Evolutionary conservation across 768 basidiomycete genomes (phyloP), one percentile per base, ranked within the genome.

Genomic region (Naganishia vishniacii): DNA sequence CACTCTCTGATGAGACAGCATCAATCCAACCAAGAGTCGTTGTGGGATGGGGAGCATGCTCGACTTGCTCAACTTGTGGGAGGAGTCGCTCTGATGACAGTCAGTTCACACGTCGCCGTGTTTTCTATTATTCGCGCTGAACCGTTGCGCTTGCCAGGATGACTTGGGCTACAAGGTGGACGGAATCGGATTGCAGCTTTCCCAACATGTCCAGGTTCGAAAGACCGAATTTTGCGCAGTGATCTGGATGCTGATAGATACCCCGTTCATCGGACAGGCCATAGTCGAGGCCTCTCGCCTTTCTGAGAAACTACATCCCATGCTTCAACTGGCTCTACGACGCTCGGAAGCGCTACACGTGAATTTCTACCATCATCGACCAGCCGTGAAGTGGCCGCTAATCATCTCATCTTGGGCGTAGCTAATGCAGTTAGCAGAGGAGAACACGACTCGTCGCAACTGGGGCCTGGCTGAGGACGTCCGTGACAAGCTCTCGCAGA

Each of bases 331-430:
- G 20, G 53, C 53, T 13, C 18, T 56, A 8, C 23, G 26, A n/a
- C 53, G 40, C 8, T 41, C 53, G 37, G 34, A 56, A 23, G 37
- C 23, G n/a, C 5, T 56, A 26, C 53, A 56, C 20, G 53, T 56
- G 37, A 16, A n/a, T 23, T 5, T 25, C 3, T 41, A n/a, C 16
- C 25, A 31, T n/a, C 13, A n/a, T 8, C 32, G 20, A 2, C 28
- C 8, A 3, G 37, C 53, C 11, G 25, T 25, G 8, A 15, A 6
- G 23, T 40, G 23, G 5, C 40, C 20, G 34, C 40, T 32, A 56
- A 6, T 16, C 32, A 26, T n/a, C n/a, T 15, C 1, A 4, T 8
- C 3, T 40, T 29, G 11, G 16, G 11, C 1, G 5, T 34, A 56
- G 53, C n/a, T 20, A 15, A 23, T 56, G 15, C 53, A 56, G 25